Base-by-base conservation (phyloP, 305 asterid genomes). In the Striga hermonthica region DNA sequence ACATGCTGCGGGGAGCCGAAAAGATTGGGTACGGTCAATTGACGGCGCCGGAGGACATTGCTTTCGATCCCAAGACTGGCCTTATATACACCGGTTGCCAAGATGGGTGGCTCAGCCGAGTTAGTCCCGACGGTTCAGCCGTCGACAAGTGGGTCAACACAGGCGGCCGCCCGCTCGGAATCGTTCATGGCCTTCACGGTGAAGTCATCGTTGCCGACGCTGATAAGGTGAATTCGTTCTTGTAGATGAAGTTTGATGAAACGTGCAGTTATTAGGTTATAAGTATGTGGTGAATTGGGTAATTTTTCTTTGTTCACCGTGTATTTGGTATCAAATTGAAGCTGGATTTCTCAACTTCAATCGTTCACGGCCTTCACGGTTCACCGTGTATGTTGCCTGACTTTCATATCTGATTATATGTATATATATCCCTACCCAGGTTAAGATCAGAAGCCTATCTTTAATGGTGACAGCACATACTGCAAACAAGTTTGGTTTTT, bases 91-190 rank as follows among this genome's bases (percentile, higher is more conserved):
- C 97, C 12, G 96, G 96, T 2, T 75, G 87, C 38, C 77, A 1
- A 1, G 98, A 91, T 56, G 98, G 98, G 9, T 91, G 97, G 98
- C 59, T 91, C 58, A 72, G 69, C 60, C 80, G 89, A 14, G 78
- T 89, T 35, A 74, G 56, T 5, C 69, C 82, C 41, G 74, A 75
- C 13, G 83, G 67, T 9, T 75, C 87, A 7, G 81, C 78, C 28
- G 81, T 74, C 4, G 91, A 80, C 45, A 66, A 81, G 41, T 91
- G 96, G 96, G 80, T 85, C 71, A 82, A 83, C 79, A 88, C 98
- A 0, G 98, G 92, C 4, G 98, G 98, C 4, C 69, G 96, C 54
- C 96, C 98, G 28, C 91, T 91, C 2, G 97, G 95, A 4, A 59
- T 91, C 37, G 86, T 53, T 7, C 74, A 66, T 57, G 98, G 95